Percentiles rank a stretch among this genome's conserved stretches.
Evolutionary conservation across 148 eudicot species (phyloP).

Genomic region (Cornus florida): DNA sequence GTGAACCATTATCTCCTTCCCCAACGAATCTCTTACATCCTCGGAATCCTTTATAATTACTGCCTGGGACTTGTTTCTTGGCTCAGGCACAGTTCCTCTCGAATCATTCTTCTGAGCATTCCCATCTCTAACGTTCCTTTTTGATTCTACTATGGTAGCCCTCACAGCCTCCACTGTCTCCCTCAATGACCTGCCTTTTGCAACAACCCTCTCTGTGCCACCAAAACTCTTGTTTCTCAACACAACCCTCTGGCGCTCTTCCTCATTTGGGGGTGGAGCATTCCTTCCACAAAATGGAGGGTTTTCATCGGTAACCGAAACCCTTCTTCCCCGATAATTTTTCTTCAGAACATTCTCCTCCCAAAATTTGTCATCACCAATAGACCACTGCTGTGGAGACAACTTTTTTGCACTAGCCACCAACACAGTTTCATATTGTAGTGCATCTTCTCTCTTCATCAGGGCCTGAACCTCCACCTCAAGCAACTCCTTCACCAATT

Average conservation of each 20-base stretch:
- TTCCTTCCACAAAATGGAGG: conserved; percentile 70
- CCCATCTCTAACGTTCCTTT: conserved; percentile 8
- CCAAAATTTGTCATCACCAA: conserved; percentile 13
- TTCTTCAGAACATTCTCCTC: conserved; percentile 12
- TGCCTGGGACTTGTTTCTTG: conserved; percentile 6
- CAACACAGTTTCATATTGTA: neutral
- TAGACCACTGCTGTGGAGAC: conserved; percentile 15
- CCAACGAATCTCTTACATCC: conserved; percentile 7
- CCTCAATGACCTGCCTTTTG: neutral
- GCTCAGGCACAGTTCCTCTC: conserved; percentile 16
- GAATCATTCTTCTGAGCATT: conserved; percentile 1
- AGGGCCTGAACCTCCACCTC: conserved; percentile 1
- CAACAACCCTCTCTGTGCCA: conserved; percentile 3
- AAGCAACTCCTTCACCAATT: conserved; percentile 12
- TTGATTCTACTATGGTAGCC: conserved; percentile 16
- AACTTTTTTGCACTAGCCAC: conserved; percentile 9
- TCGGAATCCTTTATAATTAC: conserved; percentile 11
- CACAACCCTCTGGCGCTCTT: conserved; percentile 15
- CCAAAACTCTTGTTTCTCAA: conserved; percentile 7
- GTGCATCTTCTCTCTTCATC: conserved; percentile 8
- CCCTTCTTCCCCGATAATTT: conserved; percentile 49
- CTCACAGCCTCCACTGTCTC: neutral
- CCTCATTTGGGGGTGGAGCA: conserved; percentile 29
- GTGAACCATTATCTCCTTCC: neutral
- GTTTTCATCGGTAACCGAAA: conserved; percentile 60